Base-by-base conservation (phyloP, 352 stramenopile genomes). In the Globisporangium paroecandrum region DNA sequence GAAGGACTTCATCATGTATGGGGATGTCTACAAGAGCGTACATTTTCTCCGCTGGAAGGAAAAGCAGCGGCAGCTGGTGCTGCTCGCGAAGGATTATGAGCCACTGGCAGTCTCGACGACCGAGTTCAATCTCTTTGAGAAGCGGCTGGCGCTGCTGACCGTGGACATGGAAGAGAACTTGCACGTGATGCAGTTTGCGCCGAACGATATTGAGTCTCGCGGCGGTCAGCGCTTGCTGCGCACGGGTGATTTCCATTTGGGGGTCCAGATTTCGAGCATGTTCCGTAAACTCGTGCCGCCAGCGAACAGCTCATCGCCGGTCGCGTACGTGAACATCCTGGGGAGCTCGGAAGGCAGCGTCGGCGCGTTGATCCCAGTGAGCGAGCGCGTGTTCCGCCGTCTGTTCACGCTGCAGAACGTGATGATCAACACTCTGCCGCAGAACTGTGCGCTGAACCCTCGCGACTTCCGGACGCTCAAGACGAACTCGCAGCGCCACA, bases 391-490 rank as follows among this genome's bases (percentile, higher is more conserved):
- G 1, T 97, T 96, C 64, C 89, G 89, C 1, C 88, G 88, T 10
- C 74, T 97, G 9, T 94, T 95, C 64, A 95, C 89, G 32, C 69
- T 97, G 20, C 89, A 97, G 68, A 95, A 90, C 58, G 89, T 95
- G 47, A 95, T 97, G 88, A 85, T 95, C 67, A 95, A 93, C 73
- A 93, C 88, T 58, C 69, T 95, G 46, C 88, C 83, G 46, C 88
- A 96, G 51, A 94, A 94, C 64, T 90, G 83, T 38, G 88, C 87
- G 46, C 51, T 97, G 55, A 97, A 97, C 62, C 89, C 89, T 34
- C 85, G 89, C 20, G 87, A 94, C 54, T 97, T 95, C 69, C 87
- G 89, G 9, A 82, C 79, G 65, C 70, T 94, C 59, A 89, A 92
- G 74, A 73, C 82, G 15, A 92, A 94, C 62, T 77, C 73, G 1